These are phyloP conservation scores for Verticillium nonalfalfae DNA, from an alignment of 2,329 filamentous ascomycete species.

Conservation along the genomic window DNA sequence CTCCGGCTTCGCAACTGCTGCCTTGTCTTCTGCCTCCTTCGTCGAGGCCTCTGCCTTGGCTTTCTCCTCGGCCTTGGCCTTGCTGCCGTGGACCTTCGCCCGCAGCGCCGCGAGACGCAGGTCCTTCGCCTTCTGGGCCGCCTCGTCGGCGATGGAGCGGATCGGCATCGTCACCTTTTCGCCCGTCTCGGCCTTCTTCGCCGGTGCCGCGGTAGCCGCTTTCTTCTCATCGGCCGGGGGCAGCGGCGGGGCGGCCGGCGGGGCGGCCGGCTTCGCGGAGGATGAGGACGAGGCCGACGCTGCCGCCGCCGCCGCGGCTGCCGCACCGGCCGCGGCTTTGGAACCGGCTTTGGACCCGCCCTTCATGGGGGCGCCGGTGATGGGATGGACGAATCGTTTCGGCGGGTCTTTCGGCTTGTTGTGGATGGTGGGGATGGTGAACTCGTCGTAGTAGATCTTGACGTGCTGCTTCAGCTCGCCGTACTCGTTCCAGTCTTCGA, in stretches of 20 bases:
- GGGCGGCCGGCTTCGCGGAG: conserved; percentile 16
- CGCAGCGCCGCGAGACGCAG: conserved; percentile 45
- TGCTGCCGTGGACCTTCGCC: conserved; percentile 48
- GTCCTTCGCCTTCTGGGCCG: conserved; percentile 57
- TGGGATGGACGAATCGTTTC: conserved; percentile 12
- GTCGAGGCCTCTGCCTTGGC: conserved; percentile 9
- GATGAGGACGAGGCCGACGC: conserved; percentile 6
- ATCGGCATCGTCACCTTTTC: conserved; percentile 33
- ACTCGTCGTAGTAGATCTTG: conserved; percentile 58
- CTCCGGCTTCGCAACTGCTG: too few relatives aligned
- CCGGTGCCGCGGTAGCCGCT: not conserved
- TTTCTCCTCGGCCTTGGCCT: conserved; percentile 12
- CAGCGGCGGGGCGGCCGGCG: conserved; percentile 22
- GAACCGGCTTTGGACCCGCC: conserved; percentile 10
- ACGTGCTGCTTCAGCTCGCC: conserved; percentile 88
- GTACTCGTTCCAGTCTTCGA: conserved; percentile 99
- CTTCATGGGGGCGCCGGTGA: not conserved
- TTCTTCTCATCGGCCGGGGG: conserved; percentile 13
- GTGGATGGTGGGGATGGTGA: conserved; percentile 50
- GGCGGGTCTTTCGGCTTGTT: conserved; percentile 39
- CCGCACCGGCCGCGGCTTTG: not conserved
- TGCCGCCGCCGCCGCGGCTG: not conserved
- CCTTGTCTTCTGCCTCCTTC: too few relatives aligned
- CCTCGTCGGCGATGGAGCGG: conserved; percentile 57
- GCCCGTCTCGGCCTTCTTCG: conserved; percentile 14